Base-by-base conservation (phyloP, 2,329 filamentous ascomycete genomes). In the Aureobasidium melanogenum region DNA sequence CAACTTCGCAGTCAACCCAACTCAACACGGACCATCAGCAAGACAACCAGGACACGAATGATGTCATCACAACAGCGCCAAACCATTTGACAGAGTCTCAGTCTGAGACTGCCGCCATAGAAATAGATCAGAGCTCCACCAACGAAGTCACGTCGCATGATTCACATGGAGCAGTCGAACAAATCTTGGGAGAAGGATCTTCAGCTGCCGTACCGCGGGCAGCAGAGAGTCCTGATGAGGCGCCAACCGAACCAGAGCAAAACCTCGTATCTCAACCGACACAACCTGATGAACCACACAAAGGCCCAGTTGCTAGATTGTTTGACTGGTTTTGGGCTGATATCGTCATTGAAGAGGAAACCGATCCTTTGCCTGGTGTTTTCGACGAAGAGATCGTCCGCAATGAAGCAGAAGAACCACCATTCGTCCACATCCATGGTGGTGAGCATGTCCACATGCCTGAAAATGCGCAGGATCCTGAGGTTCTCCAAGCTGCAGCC, bases 401-500 rank as follows among this genome's bases (percentile, higher is more conserved):
- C 24, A 77, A 83, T 63, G 80, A 83, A 63, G 79, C 86, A 62
- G 74, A 84, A 28, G 85, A 88, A 71, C 80, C 80, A 15, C 84
- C 82, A 1, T 85, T 87, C 65, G 81, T 85, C 0, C 81, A 64
- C 17, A 57, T 66, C 70, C 12, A 73, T 70, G 28, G 28, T 34
- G 48, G 32, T 46, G 57, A 14, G 41, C 64, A 22, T 52, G 60
- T 24, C 26, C 54, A 43, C 54, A 62, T 36, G 5, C 66, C 66
- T 26, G 77, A 76, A 44, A 81, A 82, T 55, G 79, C 74, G n/a
- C 78, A 77, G 43, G 82, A 84, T 60, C 81, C 77, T 15, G 85
- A 87, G 62, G 82, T 83, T 1, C 78, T 84, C 24, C 84, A 84
- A 57, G 87, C 82, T 47, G 86, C 83, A n/a, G 82, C 81, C 22